Percentiles rank a stretch among this genome's conserved stretches.
Evolutionary conservation across 108 stramenopile genomes (phyloP).

Genomic region (Nitzschia putrida): DNA sequence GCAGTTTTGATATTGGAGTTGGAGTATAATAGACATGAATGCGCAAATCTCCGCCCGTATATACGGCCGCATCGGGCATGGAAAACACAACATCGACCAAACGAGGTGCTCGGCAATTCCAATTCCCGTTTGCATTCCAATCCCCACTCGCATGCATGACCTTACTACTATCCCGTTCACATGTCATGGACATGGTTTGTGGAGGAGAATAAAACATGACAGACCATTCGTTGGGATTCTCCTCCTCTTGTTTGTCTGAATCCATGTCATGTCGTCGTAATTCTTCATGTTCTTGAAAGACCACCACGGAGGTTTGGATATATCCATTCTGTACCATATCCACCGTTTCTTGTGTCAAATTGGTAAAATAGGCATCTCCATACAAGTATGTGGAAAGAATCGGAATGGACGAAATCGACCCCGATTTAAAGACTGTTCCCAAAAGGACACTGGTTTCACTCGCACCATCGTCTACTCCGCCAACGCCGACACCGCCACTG

Average conservation of each 20-base stretch:
- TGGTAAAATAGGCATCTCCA: slow-evolving; percentile 42
- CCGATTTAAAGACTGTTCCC: slow-evolving; percentile 64
- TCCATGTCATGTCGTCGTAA: too few species aligned
- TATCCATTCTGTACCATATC: slow-evolving; percentile 56
- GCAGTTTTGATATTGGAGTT: too few species aligned
- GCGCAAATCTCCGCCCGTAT: slow-evolving; percentile 54
- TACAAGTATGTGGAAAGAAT: slow-evolving; percentile 53
- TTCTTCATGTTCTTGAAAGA: slow-evolving; percentile 59
- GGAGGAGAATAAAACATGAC: slow-evolving; percentile 54
- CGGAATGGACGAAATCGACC: slow-evolving; percentile 54
- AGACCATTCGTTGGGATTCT: slow-evolving; percentile 31
- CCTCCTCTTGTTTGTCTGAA: too few species aligned
- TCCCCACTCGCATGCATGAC: too few species aligned
- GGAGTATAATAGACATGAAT: slow-evolving; percentile 41
- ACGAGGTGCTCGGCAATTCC: slow-evolving; percentile 56
- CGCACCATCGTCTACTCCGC: too few species aligned
- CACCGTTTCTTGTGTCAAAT: slow-evolving; percentile 49
- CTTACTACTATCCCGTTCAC: slow-evolving; percentile 41
- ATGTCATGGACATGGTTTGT: slow-evolving; percentile 48
- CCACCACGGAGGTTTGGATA: slow-evolving; percentile 45
- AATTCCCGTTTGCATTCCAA: background rate
- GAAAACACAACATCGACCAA: slow-evolving; percentile 63
- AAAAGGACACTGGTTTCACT: too few species aligned
- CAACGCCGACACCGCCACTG: too few species aligned
- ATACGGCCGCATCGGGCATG: slow-evolving; percentile 57